Percentiles rank a stretch among this genome's conserved stretches.
Conservation (phyloP, 169 alveolate species). For the Prorocentrum cordatum region DNA sequence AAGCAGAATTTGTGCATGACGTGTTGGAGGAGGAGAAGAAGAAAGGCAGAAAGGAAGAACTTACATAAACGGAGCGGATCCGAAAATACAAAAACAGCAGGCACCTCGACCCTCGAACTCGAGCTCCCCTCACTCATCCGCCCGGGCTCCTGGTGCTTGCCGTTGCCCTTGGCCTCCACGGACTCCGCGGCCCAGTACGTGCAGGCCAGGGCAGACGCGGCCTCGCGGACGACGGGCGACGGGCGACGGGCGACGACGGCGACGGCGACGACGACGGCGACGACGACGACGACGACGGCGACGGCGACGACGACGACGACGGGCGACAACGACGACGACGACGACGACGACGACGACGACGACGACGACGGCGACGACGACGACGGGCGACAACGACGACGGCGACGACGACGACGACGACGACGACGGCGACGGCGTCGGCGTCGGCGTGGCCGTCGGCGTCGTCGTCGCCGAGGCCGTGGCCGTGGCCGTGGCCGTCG, state of each 20-base stretch:
- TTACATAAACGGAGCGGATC: too few relatives aligned
- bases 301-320: not conserved
- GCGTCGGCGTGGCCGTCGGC: not conserved
- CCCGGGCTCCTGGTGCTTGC: constrained; percentile 14
- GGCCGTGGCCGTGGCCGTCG: not conserved
- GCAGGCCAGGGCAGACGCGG: constrained; percentile 43
- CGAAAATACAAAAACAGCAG: too few relatives aligned
- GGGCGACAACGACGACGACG: not conserved
- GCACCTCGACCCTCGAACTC: too few relatives aligned
- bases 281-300: not conserved
- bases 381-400: not conserved
- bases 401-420: not conserved
- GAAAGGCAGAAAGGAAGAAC: too few relatives aligned
- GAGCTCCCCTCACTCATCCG: not conserved
- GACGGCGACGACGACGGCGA: not conserved
- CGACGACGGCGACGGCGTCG: not conserved
- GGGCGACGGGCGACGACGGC: not conserved
- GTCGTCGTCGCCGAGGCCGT: not conserved
- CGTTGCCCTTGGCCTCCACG: constrained; percentile 42
- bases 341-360: not conserved
- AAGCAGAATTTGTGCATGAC: too few relatives aligned
- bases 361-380: not conserved
- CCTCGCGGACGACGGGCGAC: not conserved
- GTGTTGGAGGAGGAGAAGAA: too few relatives aligned
- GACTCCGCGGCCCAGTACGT: constrained; percentile 49